Evolutionary conservation across 129 eudicot genomes (phyloP).

Genomic region (Helianthus tuberosus): DNA sequence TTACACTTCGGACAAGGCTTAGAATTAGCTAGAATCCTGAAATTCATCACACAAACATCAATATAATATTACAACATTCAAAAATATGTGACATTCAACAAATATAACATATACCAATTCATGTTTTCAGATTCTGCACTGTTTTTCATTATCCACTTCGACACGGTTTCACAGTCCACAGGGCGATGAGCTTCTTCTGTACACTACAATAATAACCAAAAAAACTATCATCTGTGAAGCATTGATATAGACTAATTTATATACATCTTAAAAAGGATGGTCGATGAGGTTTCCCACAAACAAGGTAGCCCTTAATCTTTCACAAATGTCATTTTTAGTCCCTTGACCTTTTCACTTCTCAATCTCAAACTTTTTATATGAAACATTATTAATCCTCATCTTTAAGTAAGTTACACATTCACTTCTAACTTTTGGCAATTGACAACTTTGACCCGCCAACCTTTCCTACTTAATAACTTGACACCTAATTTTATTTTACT

Average conservation of each 20-base stretch:
- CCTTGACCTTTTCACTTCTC: no score
- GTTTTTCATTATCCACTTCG: constrained; percentile 94
- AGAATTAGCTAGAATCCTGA: constrained; percentile 94
- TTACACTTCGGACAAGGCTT: constrained; percentile 99
- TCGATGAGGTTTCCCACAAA: no score
- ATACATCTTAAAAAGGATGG: no score
- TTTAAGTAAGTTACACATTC: no score
- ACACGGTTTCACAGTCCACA: constrained; percentile 90
- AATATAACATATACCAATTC: constrained; percentile 69
- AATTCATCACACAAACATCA: constrained; percentile 19
- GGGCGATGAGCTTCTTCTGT: constrained; percentile 99
- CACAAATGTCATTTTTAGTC: no score
- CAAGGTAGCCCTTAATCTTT: no score
- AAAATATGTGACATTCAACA: background rate
- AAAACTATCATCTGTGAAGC: constrained; percentile 7
- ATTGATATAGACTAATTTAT: background rate
- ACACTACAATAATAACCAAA: constrained; percentile 53
- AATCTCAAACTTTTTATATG: no score
- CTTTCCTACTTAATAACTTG: no score
- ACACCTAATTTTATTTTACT: no score
- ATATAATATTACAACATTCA: background rate
- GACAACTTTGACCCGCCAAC: no score
- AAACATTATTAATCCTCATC: no score
- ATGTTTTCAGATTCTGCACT: constrained; percentile 98
- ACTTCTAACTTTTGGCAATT: no score